phyloP scores from a whole-genome alignment of 2,329 filamentous ascomycete species.

The Corynespora cassiicola region DNA sequence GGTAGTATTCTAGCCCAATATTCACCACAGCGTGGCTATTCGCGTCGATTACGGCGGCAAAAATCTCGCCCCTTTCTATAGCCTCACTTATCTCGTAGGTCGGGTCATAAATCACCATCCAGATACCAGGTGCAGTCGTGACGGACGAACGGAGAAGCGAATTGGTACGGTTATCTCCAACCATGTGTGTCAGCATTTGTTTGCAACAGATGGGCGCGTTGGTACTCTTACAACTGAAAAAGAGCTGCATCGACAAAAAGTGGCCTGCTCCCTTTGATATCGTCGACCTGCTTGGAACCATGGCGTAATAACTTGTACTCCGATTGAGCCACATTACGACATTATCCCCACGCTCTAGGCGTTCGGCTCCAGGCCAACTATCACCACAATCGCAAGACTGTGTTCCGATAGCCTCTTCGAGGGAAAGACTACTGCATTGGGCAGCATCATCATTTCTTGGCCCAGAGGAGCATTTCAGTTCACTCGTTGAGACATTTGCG shows the following conservation, averaged over 20 bases:
- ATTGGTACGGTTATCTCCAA: constrained; percentile 4
- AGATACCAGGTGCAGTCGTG: constrained; percentile 8
- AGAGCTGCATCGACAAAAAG: constrained; percentile 10
- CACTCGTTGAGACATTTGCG: neutral
- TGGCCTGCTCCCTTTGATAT: constrained; percentile 12
- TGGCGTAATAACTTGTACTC: constrained; percentile 8
- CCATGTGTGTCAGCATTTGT: neutral
- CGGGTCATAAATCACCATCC: constrained; percentile 13
- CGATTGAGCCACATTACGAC: constrained; percentile 7
- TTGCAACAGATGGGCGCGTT: neutral
- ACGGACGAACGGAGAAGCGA: constrained; percentile 1
- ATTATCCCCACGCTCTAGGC: neutral
- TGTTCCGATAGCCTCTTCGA: constrained; percentile 1
- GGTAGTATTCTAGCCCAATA: constrained; percentile 9
- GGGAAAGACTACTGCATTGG: constrained; percentile 7
- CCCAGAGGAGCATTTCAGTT: constrained; percentile 13
- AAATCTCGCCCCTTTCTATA: constrained; percentile 5
- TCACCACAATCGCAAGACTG: constrained; percentile 12
- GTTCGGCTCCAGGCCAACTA: constrained; percentile 8
- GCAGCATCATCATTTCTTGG: constrained; percentile 5
- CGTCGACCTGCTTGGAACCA: constrained; percentile 6
- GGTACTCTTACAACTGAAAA: constrained; percentile 9
- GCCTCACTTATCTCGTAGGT: constrained; percentile 3
- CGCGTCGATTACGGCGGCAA: constrained; percentile 12
- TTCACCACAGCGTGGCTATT: constrained; percentile 14